These are phyloP conservation scores for Syncephalis fuscata DNA, from an alignment of 371 early-diverging fungal genomes.

Conservation along the genomic window DNA sequence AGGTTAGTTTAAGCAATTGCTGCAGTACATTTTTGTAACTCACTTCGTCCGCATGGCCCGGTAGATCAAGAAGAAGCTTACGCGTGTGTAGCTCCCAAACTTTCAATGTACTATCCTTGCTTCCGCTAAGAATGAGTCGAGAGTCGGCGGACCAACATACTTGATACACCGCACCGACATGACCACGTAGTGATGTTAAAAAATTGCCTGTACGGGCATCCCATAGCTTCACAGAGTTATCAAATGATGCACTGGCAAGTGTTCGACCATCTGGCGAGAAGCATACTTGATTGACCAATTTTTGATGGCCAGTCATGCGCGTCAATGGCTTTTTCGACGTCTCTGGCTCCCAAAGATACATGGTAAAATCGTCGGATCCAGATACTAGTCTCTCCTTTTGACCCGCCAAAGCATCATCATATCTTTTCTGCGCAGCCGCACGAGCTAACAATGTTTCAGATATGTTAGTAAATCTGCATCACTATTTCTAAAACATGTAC, in stretches of 20 bases:
- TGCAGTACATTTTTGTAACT: conserved; percentile 4
- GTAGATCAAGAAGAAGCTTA: conserved; percentile 79
- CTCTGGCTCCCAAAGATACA: conserved; percentile 86
- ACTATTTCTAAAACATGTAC: conserved; percentile 7
- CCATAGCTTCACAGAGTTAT: conserved; percentile 97
- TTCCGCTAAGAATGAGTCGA: conserved; percentile 75
- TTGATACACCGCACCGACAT: conserved; percentile 89
- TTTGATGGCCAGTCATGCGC: conserved; percentile 92
- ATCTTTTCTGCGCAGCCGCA: conserved; percentile 56
- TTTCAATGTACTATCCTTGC: conserved; percentile 86
- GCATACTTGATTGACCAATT: conserved; percentile 82
- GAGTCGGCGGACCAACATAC: conserved; percentile 86
- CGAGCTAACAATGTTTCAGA: conserved; percentile 23
- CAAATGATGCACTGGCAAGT: conserved; percentile 93
- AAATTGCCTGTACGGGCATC: conserved; percentile 87
- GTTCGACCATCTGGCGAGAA: conserved; percentile 88
- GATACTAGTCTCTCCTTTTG: conserved; percentile 74
- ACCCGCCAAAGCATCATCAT: conserved; percentile 46
- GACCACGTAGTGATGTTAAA: conserved; percentile 79
- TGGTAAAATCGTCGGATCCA: conserved; percentile 93
- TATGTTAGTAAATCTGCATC: background rate
- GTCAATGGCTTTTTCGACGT: conserved; percentile 69
- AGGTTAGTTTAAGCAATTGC: background rate
- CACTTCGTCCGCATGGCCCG: conserved; percentile 85
- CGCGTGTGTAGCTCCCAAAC: conserved; percentile 80